Evolutionary conservation across 139 green algal genomes (phyloP).

Genomic region (Coelastrella sp.): DNA sequence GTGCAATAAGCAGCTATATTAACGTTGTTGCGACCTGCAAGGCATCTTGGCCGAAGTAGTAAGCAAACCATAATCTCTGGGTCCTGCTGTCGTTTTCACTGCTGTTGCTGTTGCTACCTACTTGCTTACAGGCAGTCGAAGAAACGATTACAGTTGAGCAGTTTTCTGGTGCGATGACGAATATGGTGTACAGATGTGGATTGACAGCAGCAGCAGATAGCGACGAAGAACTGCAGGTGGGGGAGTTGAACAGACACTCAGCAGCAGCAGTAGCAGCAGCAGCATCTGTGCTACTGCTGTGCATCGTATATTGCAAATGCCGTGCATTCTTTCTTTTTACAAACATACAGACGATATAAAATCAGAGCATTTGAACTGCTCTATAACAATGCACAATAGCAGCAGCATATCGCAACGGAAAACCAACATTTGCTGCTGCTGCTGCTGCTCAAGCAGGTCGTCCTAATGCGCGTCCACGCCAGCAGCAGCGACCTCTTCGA

Average conservation of each 20-base stretch:
- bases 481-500: constrained; percentile 56
- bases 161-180: constrained; percentile 74
- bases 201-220: background rate
- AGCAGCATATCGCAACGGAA: background rate
- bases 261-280: background rate
- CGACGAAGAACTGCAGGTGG: constrained; percentile 27
- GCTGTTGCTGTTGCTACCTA: background rate
- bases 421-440: background rate
- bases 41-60: no score
- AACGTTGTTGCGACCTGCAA: no score
- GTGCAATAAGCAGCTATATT: no score
- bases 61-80: no score
- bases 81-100: no score
- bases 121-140: background rate
- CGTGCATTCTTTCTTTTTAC: no score
- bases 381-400: no score
- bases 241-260: no score
- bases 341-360: no score
- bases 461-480: constrained; percentile 44
- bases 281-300: background rate
- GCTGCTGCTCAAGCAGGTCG: background rate
- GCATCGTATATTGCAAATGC: background rate
- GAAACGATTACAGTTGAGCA: constrained; percentile 45
- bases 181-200: constrained; percentile 67
- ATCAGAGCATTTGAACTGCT: background rate